phyloP scores from a whole-genome alignment of 2,329 filamentous ascomycete genomes.

The Incumbomyces lentus region DNA sequence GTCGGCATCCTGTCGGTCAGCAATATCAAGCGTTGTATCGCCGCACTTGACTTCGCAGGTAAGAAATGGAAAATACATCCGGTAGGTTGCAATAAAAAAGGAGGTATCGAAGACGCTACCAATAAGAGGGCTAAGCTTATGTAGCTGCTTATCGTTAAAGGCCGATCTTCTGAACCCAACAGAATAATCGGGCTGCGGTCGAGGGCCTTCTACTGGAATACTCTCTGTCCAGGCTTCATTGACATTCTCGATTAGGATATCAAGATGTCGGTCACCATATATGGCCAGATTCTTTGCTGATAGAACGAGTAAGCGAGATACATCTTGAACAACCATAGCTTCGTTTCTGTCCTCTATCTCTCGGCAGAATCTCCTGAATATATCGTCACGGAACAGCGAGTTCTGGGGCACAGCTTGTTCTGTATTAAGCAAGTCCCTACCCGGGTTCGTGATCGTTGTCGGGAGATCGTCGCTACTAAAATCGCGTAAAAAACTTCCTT shows the following conservation, averaged over 20 bases:
- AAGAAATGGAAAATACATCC: constrained; percentile 42
- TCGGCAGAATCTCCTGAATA: too few relatives aligned
- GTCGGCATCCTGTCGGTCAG: constrained; percentile 25
- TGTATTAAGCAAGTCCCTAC: not conserved
- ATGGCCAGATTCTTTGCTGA: constrained; percentile 19
- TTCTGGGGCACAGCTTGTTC: not conserved
- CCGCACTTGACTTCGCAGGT: constrained; percentile 41
- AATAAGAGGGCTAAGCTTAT: not conserved
- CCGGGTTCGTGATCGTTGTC: not conserved
- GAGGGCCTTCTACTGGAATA: constrained; percentile 27
- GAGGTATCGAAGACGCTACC: not conserved
- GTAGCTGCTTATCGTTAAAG: not conserved
- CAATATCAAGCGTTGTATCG: constrained; percentile 23
- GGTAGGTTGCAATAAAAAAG: constrained; percentile 6
- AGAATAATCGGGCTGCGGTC: constrained; percentile 37
- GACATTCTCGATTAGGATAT: constrained; percentile 30
- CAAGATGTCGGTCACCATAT: constrained; percentile 23
- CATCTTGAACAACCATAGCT: too few relatives aligned
- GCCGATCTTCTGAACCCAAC: constrained; percentile 30
- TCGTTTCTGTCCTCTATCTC: too few relatives aligned
- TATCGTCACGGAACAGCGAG: not conserved
- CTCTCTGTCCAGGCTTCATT: constrained; percentile 36
- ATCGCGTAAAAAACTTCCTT: not conserved
- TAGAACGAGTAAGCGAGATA: too few relatives aligned
- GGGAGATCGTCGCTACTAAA: not conserved